Evolutionary conservation across 2,329 filamentous ascomycete species (phyloP).

Genomic region (Cercospora zeae-maydis): DNA sequence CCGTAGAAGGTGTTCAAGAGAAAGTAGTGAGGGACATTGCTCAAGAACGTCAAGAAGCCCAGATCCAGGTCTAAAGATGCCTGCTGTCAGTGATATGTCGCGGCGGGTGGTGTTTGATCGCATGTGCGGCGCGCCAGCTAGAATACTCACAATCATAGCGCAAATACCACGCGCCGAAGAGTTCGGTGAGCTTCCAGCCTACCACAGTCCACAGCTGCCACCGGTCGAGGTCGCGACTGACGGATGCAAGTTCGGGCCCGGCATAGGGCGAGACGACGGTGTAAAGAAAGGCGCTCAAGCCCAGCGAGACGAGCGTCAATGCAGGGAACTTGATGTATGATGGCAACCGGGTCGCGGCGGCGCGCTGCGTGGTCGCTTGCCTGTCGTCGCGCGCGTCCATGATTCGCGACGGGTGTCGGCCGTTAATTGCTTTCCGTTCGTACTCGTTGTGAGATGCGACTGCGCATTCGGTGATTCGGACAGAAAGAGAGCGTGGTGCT

Average conservation of each 20-base stretch:
- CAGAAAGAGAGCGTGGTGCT: not conserved
- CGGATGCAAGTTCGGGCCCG: conserved; percentile 61
- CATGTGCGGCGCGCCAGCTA: not conserved
- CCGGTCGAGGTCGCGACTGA: conserved; percentile 62
- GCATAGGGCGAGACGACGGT: conserved; percentile 59
- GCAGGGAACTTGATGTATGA: conserved; percentile 41
- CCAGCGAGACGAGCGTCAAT: conserved; percentile 54
- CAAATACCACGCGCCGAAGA: conserved; percentile 69
- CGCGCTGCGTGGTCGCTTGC: conserved; percentile 7
- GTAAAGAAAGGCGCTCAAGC: conserved; percentile 62
- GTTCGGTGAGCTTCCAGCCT: conserved; percentile 59
- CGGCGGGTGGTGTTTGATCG: not conserved
- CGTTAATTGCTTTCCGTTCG: not conserved
- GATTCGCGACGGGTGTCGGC: not conserved
- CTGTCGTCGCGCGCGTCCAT: conserved; percentile 14
- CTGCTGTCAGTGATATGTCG: conserved; percentile 11
- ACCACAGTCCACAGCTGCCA: conserved; percentile 57
- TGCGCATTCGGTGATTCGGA: not conserved
- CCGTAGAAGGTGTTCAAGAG: conserved; percentile 76
- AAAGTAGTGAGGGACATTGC: conserved; percentile 71
- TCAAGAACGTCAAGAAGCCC: conserved; percentile 54
- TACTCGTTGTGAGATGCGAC: not conserved
- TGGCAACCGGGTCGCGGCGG: conserved; percentile 31
- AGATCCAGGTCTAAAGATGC: conserved; percentile 42
- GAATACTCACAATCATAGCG: conserved; percentile 64